Evolutionary conservation across 2,329 filamentous ascomycete species (phyloP).

Genomic region (Leptodontidium sp.): DNA sequence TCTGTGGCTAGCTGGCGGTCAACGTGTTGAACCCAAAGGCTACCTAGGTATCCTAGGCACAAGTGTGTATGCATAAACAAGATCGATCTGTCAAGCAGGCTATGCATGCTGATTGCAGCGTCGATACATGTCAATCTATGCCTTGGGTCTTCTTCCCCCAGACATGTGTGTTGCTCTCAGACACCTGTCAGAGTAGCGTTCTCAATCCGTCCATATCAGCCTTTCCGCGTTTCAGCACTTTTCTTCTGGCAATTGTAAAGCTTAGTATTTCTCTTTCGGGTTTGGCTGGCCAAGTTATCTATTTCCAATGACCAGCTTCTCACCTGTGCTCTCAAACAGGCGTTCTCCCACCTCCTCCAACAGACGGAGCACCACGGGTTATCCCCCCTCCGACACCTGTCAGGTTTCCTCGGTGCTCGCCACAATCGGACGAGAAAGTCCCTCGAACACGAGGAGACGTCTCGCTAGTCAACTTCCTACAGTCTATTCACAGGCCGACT

Average conservation of each 20-base stretch:
- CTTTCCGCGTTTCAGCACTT: slow-evolving; percentile 27
- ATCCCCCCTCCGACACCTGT: slow-evolving; percentile 42
- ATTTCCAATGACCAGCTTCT: slow-evolving; percentile 27
- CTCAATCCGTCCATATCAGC: slow-evolving; percentile 14
- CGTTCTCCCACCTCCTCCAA: slow-evolving; percentile 30
- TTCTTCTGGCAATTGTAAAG: slow-evolving; percentile 12
- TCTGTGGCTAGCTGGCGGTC: not conserved
- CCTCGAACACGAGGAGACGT: slow-evolving; percentile 37
- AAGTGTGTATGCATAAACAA: slow-evolving; percentile 12
- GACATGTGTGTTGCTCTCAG: slow-evolving; percentile 18
- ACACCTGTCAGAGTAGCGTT: slow-evolving; percentile 22
- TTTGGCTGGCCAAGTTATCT: not conserved
- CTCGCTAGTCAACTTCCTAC: slow-evolving; percentile 60
- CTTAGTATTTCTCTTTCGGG: slow-evolving; percentile 5
- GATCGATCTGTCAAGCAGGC: slow-evolving; percentile 1
- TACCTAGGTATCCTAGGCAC: not conserved
- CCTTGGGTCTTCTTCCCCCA: slow-evolving; percentile 16
- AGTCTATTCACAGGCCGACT: slow-evolving; percentile 60
- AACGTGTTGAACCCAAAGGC: not conserved
- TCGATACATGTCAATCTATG: slow-evolving; percentile 28
- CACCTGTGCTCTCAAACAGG: slow-evolving; percentile 36
- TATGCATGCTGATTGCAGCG: slow-evolving; percentile 8
- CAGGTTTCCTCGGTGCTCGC: slow-evolving; percentile 40
- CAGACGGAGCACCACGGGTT: slow-evolving; percentile 37
- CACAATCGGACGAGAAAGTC: slow-evolving; percentile 51